Base-by-base conservation (phyloP, 306 rosid genomes). In the Cucurbita moschata region DNA sequence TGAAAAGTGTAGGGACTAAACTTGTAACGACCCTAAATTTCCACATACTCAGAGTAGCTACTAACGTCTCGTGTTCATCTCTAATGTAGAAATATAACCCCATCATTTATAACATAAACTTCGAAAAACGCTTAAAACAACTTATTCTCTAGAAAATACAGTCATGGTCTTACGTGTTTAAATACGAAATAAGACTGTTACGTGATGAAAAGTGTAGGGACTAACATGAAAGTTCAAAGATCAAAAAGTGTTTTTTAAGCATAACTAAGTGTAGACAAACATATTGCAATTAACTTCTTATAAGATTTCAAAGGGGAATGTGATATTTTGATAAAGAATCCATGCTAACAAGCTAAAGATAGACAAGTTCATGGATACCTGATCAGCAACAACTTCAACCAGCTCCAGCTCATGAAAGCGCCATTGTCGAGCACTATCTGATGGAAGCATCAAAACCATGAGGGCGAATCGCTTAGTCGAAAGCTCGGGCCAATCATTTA, bases 391-490 rank as follows among this genome's bases (percentile, higher is more conserved):
- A 51, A 94, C 99, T 85, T 94, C 97, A 79, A 94, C 99, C 81
- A 94, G 85, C 88, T 91, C 99, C 73, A 91, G 76, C 84, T 94
- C 99, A 61, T 94, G 96, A 21, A 78, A 84, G 26, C 86, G 99
- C 99, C 99, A 94, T 73, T 84, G 96, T 80, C 99, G 85, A 23
- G 96, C 96, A 76, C 97, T 91, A 78, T 89, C 86, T 23, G 97
- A 89, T 55, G 99, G 99, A 67, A 94, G 95, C 90, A 89, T 91
- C 88, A 94, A 86, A 58, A 94, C 99, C 99, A 94, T 91, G 87
- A 94, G 80, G 23, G 99, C 99, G 82, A 91, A 94, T 75, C 85
- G 89, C 82, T 92, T 91, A 7, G 92, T 81, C 14, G 99, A 84
- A 79, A 94, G 96, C 77, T 89, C 99, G 0, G 99, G 99, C 99